Evolutionary conservation across 495 filamentous ascomycete genomes (phyloP).

Genomic region (Aspergillus ostianus): DNA sequence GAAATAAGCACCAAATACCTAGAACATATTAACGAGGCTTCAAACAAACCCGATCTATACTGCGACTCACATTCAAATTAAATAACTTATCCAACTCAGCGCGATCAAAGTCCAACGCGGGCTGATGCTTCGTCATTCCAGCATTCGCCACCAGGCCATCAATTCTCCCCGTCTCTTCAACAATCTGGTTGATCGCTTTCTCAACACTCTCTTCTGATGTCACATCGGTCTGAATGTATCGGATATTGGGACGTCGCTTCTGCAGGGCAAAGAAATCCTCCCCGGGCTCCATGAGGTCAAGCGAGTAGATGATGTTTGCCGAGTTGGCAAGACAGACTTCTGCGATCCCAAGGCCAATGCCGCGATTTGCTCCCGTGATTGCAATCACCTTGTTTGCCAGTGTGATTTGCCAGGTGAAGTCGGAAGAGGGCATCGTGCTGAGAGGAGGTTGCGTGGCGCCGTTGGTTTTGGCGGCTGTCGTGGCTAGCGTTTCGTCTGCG

Average conservation of each 20-base stretch:
- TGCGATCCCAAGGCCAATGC: constrained; percentile 38
- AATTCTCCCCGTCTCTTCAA: constrained; percentile 33
- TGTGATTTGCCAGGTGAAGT: constrained; percentile 32
- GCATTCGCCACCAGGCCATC: constrained; percentile 41
- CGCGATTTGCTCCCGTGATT: constrained; percentile 41
- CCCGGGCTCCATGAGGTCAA: constrained; percentile 42
- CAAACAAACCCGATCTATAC: too few species aligned
- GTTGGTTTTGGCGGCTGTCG: too few species aligned
- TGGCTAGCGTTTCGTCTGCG: too few species aligned
- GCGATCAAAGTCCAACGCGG: constrained; percentile 39
- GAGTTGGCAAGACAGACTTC: constrained; percentile 42
- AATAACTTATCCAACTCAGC: constrained; percentile 41
- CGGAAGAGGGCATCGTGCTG: constrained; percentile 24
- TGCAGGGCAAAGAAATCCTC: constrained; percentile 36
- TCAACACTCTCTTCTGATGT: constrained; percentile 38
- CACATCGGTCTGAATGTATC: constrained; percentile 40
- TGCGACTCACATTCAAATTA: constrained; percentile 35
- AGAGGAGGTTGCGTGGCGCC: constrained; percentile 8
- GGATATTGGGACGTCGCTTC: constrained; percentile 33
- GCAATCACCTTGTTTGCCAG: constrained; percentile 28
- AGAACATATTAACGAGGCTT: too few species aligned
- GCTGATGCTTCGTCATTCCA: constrained; percentile 47
- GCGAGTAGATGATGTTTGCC: constrained; percentile 37
- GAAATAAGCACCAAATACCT: constrained; percentile 38
- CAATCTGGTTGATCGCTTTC: constrained; percentile 37